phyloP scores from a whole-genome alignment of 148 eudicot genomes.

The Nepenthes gracilis region DNA sequence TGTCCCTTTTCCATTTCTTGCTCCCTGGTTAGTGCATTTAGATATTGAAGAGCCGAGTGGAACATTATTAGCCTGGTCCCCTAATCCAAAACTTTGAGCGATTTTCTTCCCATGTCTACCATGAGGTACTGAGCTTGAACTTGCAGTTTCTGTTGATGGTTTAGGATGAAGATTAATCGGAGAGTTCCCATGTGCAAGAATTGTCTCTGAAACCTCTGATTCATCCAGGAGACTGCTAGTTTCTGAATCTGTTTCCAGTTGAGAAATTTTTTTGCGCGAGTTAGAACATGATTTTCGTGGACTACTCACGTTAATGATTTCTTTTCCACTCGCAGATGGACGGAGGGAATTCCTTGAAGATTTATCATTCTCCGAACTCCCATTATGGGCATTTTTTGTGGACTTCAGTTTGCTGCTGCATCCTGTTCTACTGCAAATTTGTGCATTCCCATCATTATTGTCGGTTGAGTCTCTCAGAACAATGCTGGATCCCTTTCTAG shows the following conservation, averaged over 20 bases:
- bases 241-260: slow-evolving; percentile 29
- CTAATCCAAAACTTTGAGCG: slow-evolving; percentile 28
- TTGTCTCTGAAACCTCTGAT: slow-evolving; percentile 22
- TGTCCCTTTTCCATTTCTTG: slow-evolving; percentile 19
- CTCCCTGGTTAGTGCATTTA: slow-evolving; percentile 18
- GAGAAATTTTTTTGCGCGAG: slow-evolving; percentile 22
- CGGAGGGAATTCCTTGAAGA: slow-evolving; percentile 27
- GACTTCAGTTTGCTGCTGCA: slow-evolving; percentile 65
- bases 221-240: slow-evolving; percentile 30
- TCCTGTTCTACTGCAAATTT: slow-evolving; percentile 68
- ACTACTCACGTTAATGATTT: slow-evolving; percentile 21
- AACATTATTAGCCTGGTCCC: slow-evolving; percentile 22
- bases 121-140: slow-evolving; percentile 29
- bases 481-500: slow-evolving; percentile 36
- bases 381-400: slow-evolving; percentile 24
- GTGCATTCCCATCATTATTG: slow-evolving; percentile 30
- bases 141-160: slow-evolving; percentile 22
- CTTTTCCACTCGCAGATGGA: slow-evolving; percentile 40
- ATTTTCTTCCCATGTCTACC: slow-evolving; percentile 24
- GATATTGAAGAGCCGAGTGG: slow-evolving; percentile 23
- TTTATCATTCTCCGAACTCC: slow-evolving; percentile 38
- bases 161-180: slow-evolving; percentile 13
- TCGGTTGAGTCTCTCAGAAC: slow-evolving; percentile 31
- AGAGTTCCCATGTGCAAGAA: slow-evolving; percentile 14
- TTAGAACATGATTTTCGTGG: slow-evolving; percentile 22